These are phyloP conservation scores for Lunasporangiospora selenospora DNA, from an alignment of 192 early-diverging fungal species.

Conservation along the genomic window DNA sequence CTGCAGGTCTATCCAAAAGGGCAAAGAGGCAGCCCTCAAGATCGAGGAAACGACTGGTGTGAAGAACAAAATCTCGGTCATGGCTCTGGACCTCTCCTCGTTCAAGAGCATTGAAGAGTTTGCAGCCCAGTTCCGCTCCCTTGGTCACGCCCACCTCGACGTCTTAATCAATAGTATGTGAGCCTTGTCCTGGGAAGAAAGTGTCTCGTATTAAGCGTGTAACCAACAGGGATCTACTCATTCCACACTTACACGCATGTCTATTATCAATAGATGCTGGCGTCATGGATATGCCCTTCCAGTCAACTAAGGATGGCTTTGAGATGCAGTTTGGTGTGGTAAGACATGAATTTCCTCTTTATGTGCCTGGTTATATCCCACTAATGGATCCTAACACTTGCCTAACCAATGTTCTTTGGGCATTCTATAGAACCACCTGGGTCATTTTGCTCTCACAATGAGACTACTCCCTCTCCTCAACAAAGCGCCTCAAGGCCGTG, in stretches of 20 bases:
- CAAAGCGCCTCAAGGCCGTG: slow-evolving; percentile 46
- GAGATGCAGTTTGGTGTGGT: slow-evolving; percentile 70
- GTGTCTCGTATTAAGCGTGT: neutral
- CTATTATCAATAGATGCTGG: slow-evolving; percentile 65
- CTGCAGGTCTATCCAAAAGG: slow-evolving; percentile 30
- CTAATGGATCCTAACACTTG: neutral
- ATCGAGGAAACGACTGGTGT: slow-evolving; percentile 39
- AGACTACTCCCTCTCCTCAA: slow-evolving; percentile 50
- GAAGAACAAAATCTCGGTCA: neutral
- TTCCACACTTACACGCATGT: slow-evolving; percentile 20
- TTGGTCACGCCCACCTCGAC: slow-evolving; percentile 14
- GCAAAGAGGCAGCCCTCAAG: slow-evolving; percentile 26
- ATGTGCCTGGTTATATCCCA: neutral
- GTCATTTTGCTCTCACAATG: slow-evolving; percentile 60
- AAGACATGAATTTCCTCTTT: slow-evolving; percentile 1
- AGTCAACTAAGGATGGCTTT: slow-evolving; percentile 64
- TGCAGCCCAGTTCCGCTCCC: slow-evolving; percentile 25
- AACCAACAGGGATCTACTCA: neutral
- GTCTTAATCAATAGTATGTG: slow-evolving; percentile 40
- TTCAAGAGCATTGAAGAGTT: slow-evolving; percentile 55
- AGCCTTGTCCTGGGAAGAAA: neutral
- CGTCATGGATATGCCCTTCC: slow-evolving; percentile 62
- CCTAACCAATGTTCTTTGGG: neutral
- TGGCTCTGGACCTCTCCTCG: slow-evolving; percentile 56
- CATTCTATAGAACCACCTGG: slow-evolving; percentile 57